phyloP scores from a whole-genome alignment of 1,139 yeast species.

The Citeromyces siamensis region DNA sequence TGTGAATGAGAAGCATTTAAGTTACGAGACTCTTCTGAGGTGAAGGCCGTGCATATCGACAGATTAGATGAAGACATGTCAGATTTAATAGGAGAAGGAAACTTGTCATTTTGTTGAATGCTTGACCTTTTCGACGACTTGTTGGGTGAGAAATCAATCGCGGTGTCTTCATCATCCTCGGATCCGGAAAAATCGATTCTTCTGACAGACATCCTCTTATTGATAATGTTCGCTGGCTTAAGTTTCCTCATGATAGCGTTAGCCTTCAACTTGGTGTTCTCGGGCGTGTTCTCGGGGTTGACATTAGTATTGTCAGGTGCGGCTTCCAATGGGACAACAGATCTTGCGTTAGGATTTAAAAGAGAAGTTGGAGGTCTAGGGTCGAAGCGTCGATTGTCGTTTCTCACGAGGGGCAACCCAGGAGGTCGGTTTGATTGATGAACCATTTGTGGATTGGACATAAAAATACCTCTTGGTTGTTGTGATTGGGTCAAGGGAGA shows the following conservation, averaged over 20 bases:
- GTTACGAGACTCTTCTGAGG: background rate
- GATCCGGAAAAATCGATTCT: slow-evolving; percentile 1
- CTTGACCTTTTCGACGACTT: background rate
- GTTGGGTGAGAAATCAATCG: background rate
- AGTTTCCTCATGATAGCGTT: background rate
- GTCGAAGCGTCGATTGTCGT: too few relatives aligned
- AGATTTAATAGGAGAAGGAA: background rate
- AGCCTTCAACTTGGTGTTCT: too few relatives aligned
- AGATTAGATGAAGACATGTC: background rate
- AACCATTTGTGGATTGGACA: background rate
- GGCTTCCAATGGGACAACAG: too few relatives aligned
- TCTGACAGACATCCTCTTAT: background rate
- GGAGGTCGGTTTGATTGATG: background rate
- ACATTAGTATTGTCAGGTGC: too few relatives aligned
- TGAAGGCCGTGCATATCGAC: background rate
- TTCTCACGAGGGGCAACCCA: too few relatives aligned
- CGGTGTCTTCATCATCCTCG: slow-evolving; percentile 4
- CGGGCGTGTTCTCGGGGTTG: too few relatives aligned
- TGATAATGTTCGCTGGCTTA: background rate
- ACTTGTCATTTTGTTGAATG: background rate
- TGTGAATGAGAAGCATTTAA: too few relatives aligned
- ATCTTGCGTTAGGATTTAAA: background rate
- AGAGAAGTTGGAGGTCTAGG: background rate
- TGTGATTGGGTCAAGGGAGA: background rate
- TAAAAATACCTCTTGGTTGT: background rate